phyloP scores from a whole-genome alignment of 2,329 filamentous ascomycete species.

The Trichoderma hamatum region DNA sequence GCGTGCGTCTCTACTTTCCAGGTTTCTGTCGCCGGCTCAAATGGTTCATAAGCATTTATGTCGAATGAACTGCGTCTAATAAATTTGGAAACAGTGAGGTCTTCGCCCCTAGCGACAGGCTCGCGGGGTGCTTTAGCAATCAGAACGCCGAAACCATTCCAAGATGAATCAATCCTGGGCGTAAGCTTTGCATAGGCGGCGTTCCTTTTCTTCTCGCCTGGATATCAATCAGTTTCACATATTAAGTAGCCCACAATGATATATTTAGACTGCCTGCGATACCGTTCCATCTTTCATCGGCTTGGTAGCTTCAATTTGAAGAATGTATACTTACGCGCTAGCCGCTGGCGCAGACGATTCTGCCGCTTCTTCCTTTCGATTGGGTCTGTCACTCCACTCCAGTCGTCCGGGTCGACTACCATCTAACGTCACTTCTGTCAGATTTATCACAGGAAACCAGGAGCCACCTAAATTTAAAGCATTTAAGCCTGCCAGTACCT shows the following conservation, averaged over 20 bases:
- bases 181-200: background rate
- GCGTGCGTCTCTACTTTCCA: background rate
- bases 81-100: background rate
- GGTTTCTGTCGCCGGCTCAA: background rate
- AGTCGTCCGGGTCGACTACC: background rate
- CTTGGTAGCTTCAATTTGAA: background rate
- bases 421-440: background rate
- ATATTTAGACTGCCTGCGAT: background rate
- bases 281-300: background rate
- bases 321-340: background rate
- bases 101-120: background rate
- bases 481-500: background rate
- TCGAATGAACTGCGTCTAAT: background rate
- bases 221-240: background rate
- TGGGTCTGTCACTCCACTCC: conserved; percentile 10
- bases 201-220: background rate
- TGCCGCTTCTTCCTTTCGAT: conserved; percentile 7
- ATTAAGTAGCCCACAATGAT: background rate
- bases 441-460: background rate
- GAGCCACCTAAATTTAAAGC: background rate
- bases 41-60: background rate
- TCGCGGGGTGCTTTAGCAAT: background rate
- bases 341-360: background rate
- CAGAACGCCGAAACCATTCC: conserved; percentile 4
- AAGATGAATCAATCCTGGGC: background rate